phyloP scores from a whole-genome alignment of 805 yeast genomes.

The Starmerella apicola region DNA sequence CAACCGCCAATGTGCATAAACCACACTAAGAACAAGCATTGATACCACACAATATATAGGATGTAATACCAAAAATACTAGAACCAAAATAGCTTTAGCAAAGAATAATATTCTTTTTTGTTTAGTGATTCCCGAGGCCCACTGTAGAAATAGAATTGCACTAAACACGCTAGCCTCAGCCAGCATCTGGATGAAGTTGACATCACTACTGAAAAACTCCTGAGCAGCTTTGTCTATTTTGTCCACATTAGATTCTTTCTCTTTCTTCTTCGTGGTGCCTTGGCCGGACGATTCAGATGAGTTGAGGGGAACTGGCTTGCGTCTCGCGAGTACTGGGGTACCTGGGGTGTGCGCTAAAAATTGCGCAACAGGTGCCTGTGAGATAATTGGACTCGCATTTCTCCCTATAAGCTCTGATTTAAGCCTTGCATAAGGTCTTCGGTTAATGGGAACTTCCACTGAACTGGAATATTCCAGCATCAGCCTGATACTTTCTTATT shows the following conservation, averaged over 20 bases:
- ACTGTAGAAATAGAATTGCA: slow-evolving; percentile 12
- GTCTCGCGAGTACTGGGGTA: no score
- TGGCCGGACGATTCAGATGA: no score
- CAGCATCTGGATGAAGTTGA: slow-evolving; percentile 7
- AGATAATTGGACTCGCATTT: no score
- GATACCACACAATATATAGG: slow-evolving; percentile 11
- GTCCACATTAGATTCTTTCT: background rate
- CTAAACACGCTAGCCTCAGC: slow-evolving; percentile 16
- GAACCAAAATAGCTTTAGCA: slow-evolving; percentile 9
- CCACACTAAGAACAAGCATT: background rate
- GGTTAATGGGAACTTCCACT: no score
- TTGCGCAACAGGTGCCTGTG: no score
- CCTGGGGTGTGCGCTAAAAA: no score
- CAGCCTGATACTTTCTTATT: no score
- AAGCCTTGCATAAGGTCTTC: no score
- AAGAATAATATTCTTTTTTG: slow-evolving; percentile 4
- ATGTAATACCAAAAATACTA: slow-evolving; percentile 11
- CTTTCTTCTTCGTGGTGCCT: no score
- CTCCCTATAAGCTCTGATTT: no score
- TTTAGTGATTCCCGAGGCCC: slow-evolving; percentile 9
- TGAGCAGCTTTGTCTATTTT: slow-evolving; percentile 6
- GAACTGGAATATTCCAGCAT: no score
- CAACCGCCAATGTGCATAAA: slow-evolving; percentile 5
- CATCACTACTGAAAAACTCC: slow-evolving; percentile 4
- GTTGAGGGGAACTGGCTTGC: no score